These are phyloP conservation scores for Wickerhamiella bombiphila DNA, from an alignment of 805 yeast species.

Conservation along the genomic window DNA sequence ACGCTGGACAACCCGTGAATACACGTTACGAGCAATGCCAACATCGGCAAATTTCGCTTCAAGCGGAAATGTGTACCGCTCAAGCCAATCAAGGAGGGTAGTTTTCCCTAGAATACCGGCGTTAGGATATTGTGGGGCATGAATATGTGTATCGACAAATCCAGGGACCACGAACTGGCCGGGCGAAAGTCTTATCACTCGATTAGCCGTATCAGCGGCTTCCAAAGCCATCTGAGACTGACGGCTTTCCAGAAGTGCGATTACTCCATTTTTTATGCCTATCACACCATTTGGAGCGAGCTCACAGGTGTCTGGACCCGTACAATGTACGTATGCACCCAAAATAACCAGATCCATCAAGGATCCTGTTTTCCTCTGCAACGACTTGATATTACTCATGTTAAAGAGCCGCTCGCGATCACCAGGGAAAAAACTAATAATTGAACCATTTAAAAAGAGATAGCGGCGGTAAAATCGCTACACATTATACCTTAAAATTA, in stretches of 20 bases:
- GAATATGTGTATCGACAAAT: slow-evolving; percentile 69
- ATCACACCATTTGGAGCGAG: slow-evolving; percentile 1
- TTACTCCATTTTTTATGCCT: neutral
- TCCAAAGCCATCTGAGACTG: neutral
- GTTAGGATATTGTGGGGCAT: slow-evolving; percentile 76
- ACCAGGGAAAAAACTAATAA: too few relatives aligned
- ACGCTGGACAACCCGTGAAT: slow-evolving; percentile 48
- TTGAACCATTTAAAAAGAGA: too few relatives aligned
- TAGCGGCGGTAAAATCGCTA: too few relatives aligned
- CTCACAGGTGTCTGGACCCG: neutral
- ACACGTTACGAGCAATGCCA: slow-evolving; percentile 44
- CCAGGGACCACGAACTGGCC: slow-evolving; percentile 65
- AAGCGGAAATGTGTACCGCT: slow-evolving; percentile 75
- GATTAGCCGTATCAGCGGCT: neutral
- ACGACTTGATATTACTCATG: too few relatives aligned
- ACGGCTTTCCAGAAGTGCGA: neutral
- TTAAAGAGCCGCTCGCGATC: too few relatives aligned
- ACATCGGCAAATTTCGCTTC: slow-evolving; percentile 53
- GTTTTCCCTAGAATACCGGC: slow-evolving; percentile 71
- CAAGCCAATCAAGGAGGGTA: slow-evolving; percentile 80
- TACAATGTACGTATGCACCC: neutral
- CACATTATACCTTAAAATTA: too few relatives aligned
- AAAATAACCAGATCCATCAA: slow-evolving; percentile 1
- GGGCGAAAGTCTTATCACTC: neutral
- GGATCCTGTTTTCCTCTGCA: too few relatives aligned